Percentiles rank a stretch among this genome's conserved stretches.
These are phyloP conservation scores for Aplosporella prunicola DNA, from an alignment of 2,329 filamentous ascomycete species.

Conservation along the genomic window DNA sequence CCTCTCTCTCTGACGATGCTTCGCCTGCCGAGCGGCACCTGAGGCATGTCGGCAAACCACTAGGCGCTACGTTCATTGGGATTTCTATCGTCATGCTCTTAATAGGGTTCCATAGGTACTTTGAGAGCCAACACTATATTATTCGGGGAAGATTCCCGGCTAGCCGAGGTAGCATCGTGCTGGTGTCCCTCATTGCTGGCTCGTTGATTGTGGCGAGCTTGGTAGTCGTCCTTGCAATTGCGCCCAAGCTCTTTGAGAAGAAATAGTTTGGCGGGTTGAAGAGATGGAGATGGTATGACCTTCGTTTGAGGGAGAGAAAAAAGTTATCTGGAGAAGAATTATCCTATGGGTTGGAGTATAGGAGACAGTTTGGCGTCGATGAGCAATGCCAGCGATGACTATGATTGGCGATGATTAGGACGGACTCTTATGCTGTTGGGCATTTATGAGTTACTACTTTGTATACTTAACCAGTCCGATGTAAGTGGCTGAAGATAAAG, in stretches of 20 bases:
- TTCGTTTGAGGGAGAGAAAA: no score
- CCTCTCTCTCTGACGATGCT: constrained; percentile 37
- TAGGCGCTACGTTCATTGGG: constrained; percentile 66
- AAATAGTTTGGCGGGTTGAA: no score
- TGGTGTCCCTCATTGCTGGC: constrained; percentile 57
- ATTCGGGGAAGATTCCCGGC: constrained; percentile 73
- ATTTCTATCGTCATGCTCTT: constrained; percentile 67
- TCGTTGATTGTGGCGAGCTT: constrained; percentile 50
- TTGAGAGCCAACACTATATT: constrained; percentile 70
- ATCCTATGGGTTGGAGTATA: no score
- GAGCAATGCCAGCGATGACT: no score
- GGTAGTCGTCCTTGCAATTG: constrained; percentile 49
- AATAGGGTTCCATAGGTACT: constrained; percentile 69
- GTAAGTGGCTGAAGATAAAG: no score
- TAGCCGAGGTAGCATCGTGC: constrained; percentile 62
- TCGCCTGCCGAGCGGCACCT: constrained; percentile 25
- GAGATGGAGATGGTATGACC: no score
- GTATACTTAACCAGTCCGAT: no score
- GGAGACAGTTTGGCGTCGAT: no score
- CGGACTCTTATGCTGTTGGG: no score
- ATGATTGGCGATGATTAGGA: no score
- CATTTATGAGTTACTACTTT: no score
- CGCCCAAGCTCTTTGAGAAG: constrained; percentile 37
- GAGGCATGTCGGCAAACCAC: constrained; percentile 59
- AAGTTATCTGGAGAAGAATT: no score